phyloP scores from a whole-genome alignment of 345 rosid species.

The Eucalyptus microcorys region DNA sequence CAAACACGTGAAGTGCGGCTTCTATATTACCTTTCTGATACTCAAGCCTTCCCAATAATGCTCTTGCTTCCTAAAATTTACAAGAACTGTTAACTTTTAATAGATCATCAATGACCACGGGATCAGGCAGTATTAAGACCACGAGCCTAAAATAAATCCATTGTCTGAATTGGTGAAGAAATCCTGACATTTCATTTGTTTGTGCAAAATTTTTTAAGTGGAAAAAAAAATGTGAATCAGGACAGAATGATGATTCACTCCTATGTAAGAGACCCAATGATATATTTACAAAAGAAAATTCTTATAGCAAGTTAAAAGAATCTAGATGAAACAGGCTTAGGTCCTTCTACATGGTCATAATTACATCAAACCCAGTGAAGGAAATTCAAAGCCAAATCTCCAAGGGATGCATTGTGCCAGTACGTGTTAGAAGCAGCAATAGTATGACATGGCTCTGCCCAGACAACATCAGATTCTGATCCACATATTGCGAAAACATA shows the following conservation, averaged over 20 bases:
- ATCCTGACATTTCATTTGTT: background rate
- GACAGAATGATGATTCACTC: background rate
- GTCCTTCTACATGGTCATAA: background rate
- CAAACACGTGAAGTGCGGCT: constrained; percentile 62
- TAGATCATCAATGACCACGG: background rate
- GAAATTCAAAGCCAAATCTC: background rate
- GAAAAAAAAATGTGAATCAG: background rate
- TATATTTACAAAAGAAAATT: background rate
- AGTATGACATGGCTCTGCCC: background rate
- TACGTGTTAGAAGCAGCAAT: background rate
- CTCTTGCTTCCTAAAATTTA: constrained; percentile 60
- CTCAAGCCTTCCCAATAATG: constrained; percentile 62
- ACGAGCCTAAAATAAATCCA: background rate
- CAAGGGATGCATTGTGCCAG: background rate
- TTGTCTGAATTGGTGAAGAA: background rate
- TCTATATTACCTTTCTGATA: constrained; percentile 61
- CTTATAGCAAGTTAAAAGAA: background rate
- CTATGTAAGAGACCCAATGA: background rate
- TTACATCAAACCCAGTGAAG: background rate
- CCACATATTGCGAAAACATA: background rate
- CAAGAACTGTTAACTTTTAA: background rate
- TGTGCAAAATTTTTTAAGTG: background rate
- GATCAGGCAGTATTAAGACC: background rate
- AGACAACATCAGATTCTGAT: background rate
- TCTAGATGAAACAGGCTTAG: background rate